phyloP scores from a whole-genome alignment of 805 yeast species.

The Torulaspora franciscae region DNA sequence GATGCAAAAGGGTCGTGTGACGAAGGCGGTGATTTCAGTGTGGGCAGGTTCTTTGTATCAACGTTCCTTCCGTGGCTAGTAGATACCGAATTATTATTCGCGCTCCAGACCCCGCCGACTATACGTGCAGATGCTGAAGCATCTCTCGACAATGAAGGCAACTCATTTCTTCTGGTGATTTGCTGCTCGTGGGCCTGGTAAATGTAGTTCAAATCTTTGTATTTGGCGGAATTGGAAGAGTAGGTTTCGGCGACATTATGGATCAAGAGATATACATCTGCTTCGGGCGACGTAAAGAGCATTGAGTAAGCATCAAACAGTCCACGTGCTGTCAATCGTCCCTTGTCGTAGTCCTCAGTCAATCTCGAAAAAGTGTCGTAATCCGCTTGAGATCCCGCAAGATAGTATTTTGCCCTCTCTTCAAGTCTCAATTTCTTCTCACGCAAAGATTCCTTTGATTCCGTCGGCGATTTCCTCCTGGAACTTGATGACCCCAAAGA shows the following conservation, averaged over 20 bases:
- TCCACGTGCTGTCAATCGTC: conserved; percentile 44
- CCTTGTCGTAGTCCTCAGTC: conserved; percentile 46
- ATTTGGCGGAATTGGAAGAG: conserved; percentile 43
- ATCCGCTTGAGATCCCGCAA: conserved; percentile 47
- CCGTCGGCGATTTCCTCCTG: conserved; percentile 30
- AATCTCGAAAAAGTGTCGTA: conserved; percentile 46
- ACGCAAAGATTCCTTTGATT: conserved; percentile 40
- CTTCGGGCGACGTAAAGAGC: conserved; percentile 43
- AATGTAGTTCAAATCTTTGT: conserved; percentile 37
- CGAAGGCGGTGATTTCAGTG: conserved; percentile 25
- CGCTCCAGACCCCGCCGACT: conserved; percentile 33
- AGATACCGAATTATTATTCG: conserved; percentile 12
- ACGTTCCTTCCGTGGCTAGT: conserved; percentile 15
- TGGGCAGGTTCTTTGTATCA: conserved; percentile 32
- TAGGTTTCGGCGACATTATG: conserved; percentile 58
- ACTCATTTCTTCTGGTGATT: conserved; percentile 19
- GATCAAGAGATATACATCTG: conserved; percentile 54
- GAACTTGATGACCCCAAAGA: conserved; percentile 5
- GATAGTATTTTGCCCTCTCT: conserved; percentile 79
- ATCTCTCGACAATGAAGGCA: conserved; percentile 28
- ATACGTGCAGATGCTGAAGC: conserved; percentile 18
- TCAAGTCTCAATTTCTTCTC: conserved; percentile 60
- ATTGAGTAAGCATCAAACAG: conserved; percentile 44
- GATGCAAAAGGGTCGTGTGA: conserved; percentile 22
- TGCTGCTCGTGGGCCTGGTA: conserved; percentile 30